These are phyloP conservation scores for Phylloporus rhodoxanthus DNA, from an alignment of 768 basidiomycete genomes.

Conservation along the genomic window DNA sequence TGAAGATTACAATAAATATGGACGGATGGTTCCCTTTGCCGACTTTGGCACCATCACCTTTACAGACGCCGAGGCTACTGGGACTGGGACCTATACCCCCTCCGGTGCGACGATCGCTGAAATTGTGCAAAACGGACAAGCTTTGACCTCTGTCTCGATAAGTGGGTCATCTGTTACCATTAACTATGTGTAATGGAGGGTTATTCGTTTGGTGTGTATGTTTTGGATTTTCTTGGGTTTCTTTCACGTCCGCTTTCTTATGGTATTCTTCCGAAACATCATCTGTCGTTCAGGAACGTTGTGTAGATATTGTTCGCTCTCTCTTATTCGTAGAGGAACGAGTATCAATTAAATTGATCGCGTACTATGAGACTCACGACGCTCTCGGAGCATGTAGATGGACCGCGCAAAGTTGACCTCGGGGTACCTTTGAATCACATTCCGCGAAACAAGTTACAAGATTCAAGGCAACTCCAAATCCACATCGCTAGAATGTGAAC, in stretches of 20 bases:
- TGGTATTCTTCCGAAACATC: neutral
- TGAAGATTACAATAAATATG: neutral
- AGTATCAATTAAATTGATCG: neutral
- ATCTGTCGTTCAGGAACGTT: neutral
- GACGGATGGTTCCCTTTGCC: neutral
- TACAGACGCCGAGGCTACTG: neutral
- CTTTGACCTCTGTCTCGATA: constrained; percentile 1
- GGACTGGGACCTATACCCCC: neutral
- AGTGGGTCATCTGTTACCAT: neutral
- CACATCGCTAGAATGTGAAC: too few species aligned
- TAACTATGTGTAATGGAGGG: neutral
- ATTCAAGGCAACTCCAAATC: too few species aligned
- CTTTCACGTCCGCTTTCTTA: neutral
- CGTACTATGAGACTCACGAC: neutral
- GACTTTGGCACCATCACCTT: constrained; percentile 2
- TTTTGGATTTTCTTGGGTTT: neutral
- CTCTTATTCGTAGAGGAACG: too few species aligned
- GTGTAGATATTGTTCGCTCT: neutral
- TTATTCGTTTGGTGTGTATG: neutral
- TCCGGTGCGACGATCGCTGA: neutral
- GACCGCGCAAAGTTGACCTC: too few species aligned
- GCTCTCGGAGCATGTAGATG: too few species aligned
- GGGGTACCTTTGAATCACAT: too few species aligned
- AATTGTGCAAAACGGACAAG: neutral
- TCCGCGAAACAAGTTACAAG: too few species aligned